phyloP scores from a whole-genome alignment of 345 rosid species.

The Aegle marmelos region DNA sequence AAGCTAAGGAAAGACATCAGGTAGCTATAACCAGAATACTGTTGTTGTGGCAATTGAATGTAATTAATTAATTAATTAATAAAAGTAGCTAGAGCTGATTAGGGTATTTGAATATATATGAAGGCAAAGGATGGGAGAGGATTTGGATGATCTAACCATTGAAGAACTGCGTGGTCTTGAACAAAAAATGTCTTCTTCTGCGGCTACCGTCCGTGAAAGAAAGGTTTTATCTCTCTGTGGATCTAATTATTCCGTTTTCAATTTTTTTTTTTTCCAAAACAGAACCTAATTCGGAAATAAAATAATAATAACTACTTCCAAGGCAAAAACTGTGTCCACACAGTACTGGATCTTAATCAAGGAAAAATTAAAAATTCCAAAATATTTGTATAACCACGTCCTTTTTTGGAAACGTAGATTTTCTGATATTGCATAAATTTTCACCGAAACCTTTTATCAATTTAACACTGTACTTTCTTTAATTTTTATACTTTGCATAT shows the following conservation, averaged over 20 bases:
- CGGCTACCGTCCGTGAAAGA: constrained; percentile 34
- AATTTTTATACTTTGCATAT: neutral
- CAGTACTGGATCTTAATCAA: too few relatives aligned
- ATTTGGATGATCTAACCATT: constrained; percentile 33
- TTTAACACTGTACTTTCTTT: neutral
- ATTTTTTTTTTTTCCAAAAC: neutral
- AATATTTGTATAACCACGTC: too few relatives aligned
- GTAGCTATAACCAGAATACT: constrained; percentile 9
- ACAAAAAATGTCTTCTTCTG: constrained; percentile 32
- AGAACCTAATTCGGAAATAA: neutral
- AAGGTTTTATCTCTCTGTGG: constrained; percentile 31
- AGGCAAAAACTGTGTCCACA: too few relatives aligned
- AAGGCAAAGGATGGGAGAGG: constrained; percentile 61
- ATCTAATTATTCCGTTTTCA: too few relatives aligned
- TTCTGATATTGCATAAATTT: neutral
- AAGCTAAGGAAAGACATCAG: constrained; percentile 49
- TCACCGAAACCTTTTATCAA: neutral
- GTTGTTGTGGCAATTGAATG: neutral
- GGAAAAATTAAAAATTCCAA: too few relatives aligned
- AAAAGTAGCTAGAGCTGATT: neutral
- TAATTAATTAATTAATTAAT: neutral
- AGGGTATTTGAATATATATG: neutral
- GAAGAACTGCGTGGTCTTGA: constrained; percentile 46
- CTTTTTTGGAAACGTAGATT: neutral
- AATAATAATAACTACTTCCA: too few relatives aligned